These are phyloP conservation scores for Coemansia sp. DNA, from an alignment of 192 early-diverging fungal species.

Conservation along the genomic window DNA sequence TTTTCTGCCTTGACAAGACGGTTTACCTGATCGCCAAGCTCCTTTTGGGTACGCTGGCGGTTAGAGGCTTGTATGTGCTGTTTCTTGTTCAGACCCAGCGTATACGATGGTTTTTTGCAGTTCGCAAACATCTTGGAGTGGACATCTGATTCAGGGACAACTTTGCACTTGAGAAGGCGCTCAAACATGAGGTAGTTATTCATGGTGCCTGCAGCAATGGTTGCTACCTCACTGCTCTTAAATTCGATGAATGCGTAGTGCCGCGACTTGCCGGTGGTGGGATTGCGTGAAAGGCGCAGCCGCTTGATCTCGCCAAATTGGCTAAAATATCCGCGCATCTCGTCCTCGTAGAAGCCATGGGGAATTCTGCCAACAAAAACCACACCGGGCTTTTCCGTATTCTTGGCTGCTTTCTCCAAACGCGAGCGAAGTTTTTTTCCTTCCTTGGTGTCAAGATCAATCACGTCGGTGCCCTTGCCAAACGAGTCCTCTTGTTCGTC, in stretches of 20 bases:
- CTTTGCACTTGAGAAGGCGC: slow-evolving; percentile 73
- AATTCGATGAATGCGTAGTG: slow-evolving; percentile 98
- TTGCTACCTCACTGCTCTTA: slow-evolving; percentile 70
- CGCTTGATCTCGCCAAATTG: slow-evolving; percentile 88
- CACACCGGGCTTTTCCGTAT: slow-evolving; percentile 57
- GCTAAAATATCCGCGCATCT: slow-evolving; percentile 87
- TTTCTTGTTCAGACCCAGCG: slow-evolving; percentile 49
- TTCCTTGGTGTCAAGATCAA: slow-evolving; percentile 24
- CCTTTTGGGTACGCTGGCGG: slow-evolving; percentile 58
- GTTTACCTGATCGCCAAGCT: slow-evolving; percentile 48
- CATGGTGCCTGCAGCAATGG: slow-evolving; percentile 95
- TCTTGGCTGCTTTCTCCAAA: slow-evolving; percentile 12
- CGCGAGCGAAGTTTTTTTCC: slow-evolving; percentile 6
- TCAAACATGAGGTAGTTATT: slow-evolving; percentile 88
- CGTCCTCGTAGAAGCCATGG: slow-evolving; percentile 92
- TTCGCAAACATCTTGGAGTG: slow-evolving; percentile 78
- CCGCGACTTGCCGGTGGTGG: slow-evolving; percentile 87
- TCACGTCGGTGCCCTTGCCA: slow-evolving; percentile 13
- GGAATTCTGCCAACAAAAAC: slow-evolving; percentile 91
- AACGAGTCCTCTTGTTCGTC: slow-evolving; percentile 22
- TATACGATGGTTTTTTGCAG: slow-evolving; percentile 35
- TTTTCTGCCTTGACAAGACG: slow-evolving; percentile 60
- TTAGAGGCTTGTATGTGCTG: slow-evolving; percentile 46
- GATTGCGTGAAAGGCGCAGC: slow-evolving; percentile 83
- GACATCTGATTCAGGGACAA: slow-evolving; percentile 70